Conservation (phyloP, 768 basidiomycete genomes). For the Daedaleopsis sinensis region DNA sequence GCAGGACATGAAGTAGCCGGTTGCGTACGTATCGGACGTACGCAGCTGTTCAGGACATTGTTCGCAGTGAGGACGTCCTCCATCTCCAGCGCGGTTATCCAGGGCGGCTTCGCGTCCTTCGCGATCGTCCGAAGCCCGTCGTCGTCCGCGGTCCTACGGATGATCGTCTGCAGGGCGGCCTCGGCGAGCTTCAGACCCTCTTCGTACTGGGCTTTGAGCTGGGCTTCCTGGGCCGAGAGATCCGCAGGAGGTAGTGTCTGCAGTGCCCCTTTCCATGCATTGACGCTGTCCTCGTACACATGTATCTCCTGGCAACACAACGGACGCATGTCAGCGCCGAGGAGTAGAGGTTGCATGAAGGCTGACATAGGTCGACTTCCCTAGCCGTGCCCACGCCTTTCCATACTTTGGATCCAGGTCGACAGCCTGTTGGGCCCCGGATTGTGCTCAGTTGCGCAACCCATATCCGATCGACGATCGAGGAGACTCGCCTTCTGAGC, state of each 20-base stretch:
- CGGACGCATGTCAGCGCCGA: neutral
- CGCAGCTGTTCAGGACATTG: conserved; percentile 14
- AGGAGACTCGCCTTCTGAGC: conserved; percentile 15
- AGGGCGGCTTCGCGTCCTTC: conserved; percentile 19
- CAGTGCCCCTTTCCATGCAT: conserved; percentile 21
- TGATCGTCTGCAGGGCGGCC: conserved; percentile 1
- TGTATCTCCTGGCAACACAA: conserved; percentile 13
- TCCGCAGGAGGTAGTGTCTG: conserved; percentile 10
- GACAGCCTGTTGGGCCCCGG: conserved; percentile 19
- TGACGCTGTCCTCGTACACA: conserved; percentile 11
- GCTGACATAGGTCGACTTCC: conserved; percentile 21
- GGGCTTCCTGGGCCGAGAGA: conserved; percentile 17
- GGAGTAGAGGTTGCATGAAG: neutral
- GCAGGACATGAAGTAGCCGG: neutral
- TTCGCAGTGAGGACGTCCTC: conserved; percentile 18
- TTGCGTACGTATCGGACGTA: neutral
- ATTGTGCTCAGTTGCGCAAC: neutral
- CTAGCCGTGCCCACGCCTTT: conserved; percentile 30
- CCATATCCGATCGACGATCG: no score
- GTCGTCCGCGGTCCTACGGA: conserved; percentile 1
- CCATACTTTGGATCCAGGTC: conserved; percentile 26
- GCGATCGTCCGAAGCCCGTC: neutral
- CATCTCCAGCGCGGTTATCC: conserved; percentile 25
- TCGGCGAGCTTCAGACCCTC: conserved; percentile 16
- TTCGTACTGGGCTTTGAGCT: conserved; percentile 25